Percentiles rank a stretch among this genome's conserved stretches.
phyloP scores from a whole-genome alignment of 164 flowering plant species.

The Vitis rotundifolia region DNA sequence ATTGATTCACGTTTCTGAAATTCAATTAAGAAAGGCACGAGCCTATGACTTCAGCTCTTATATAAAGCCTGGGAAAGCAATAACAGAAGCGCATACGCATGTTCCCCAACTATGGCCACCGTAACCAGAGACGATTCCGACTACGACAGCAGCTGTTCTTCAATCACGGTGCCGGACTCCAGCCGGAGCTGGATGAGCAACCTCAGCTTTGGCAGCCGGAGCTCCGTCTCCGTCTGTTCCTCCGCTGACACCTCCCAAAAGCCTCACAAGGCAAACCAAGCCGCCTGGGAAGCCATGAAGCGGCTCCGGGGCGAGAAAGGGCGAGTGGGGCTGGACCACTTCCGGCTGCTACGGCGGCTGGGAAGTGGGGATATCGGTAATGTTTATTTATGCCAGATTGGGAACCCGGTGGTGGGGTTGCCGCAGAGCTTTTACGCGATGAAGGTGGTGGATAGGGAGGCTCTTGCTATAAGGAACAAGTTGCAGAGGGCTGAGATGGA shows the following conservation, averaged over 20 bases:
- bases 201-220: slow-evolving; percentile 60
- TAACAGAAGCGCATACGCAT: slow-evolving; percentile 11
- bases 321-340: slow-evolving; percentile 65
- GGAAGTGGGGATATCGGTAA: slow-evolving; percentile 83
- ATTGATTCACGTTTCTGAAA: background rate
- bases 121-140: slow-evolving; percentile 46
- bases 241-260: slow-evolving; percentile 36
- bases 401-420: slow-evolving; percentile 40
- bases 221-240: slow-evolving; percentile 52
- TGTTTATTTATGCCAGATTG: slow-evolving; percentile 74
- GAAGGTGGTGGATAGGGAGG: slow-evolving; percentile 90
- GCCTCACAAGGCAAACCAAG: slow-evolving; percentile 85
- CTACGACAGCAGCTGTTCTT: slow-evolving; percentile 65
- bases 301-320: slow-evolving; percentile 41
- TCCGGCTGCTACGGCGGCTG: slow-evolving; percentile 60
- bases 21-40: background rate
- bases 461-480: slow-evolving; percentile 67
- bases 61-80: slow-evolving; percentile 17
- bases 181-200: slow-evolving; percentile 67
- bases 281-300: slow-evolving; percentile 77
- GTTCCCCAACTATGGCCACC: slow-evolving; percentile 27
- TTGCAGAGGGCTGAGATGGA: slow-evolving; percentile 81
- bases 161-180: slow-evolving; percentile 59
- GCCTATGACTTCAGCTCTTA: background rate
- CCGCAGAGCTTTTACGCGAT: slow-evolving; percentile 67